Evolutionary conservation across 2,329 filamentous ascomycete genomes (phyloP).

Genomic region (Xylariaceae sp.): DNA sequence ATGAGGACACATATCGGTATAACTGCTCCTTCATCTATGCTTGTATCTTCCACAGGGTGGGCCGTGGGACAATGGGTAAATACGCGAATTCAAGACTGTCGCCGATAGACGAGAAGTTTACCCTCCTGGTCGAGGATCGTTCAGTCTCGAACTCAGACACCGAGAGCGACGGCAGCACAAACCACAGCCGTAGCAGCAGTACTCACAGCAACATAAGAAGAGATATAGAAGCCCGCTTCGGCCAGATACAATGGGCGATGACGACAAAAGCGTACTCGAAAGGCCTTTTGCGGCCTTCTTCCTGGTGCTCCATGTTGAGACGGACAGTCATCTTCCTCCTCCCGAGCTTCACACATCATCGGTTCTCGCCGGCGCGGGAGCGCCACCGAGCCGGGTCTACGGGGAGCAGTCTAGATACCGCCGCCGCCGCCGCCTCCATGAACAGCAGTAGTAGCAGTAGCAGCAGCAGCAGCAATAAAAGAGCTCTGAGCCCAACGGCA

Average conservation of each 20-base stretch:
- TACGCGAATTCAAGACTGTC: conserved; percentile 44
- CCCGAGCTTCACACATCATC: conserved; percentile 59
- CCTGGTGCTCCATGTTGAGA: conserved; percentile 47
- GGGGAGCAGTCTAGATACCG: too few relatives aligned
- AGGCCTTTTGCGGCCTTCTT: conserved; percentile 38
- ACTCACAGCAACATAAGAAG: conserved; percentile 34
- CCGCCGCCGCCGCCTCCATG: background rate
- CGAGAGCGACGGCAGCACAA: conserved; percentile 51
- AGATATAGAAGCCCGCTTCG: conserved; percentile 46
- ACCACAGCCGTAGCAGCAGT: too few relatives aligned
- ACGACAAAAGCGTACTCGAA: conserved; percentile 39
- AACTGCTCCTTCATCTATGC: too few relatives aligned
- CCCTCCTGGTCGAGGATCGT: conserved; percentile 51
- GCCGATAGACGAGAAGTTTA: conserved; percentile 50
- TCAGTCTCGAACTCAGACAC: conserved; percentile 46
- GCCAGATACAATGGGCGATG: conserved; percentile 42
- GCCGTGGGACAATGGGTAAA: conserved; percentile 50
- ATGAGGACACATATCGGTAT: too few relatives aligned
- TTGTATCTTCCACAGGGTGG: too few relatives aligned
- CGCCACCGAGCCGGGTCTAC: too few relatives aligned
- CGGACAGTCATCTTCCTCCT: conserved; percentile 53
- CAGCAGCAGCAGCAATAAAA: conserved; percentile 43
- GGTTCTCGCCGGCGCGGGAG: conserved; percentile 35
- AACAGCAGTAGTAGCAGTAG: background rate
- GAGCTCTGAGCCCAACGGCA: conserved; percentile 56